Base-by-base conservation (phyloP, 2,329 filamentous ascomycete species). In the Berkeleyomyces basicola region DNA sequence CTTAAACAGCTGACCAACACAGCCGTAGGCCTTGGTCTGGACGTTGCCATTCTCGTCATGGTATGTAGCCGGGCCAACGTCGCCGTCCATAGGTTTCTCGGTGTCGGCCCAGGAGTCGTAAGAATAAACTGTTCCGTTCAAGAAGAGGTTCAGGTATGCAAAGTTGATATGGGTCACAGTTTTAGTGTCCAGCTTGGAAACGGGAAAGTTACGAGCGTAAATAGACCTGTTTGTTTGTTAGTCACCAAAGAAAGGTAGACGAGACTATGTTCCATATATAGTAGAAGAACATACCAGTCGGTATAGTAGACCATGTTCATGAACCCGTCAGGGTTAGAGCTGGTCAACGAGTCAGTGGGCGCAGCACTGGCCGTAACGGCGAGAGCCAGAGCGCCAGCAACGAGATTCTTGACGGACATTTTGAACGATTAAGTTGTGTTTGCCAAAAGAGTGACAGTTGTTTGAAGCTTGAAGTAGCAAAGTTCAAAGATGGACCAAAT, bases 111-210 rank as follows among this genome's bases (percentile, higher is more conserved):
- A 90, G 1, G 76, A 73, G 68, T 93, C 88, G 0, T 82, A 84
- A 7, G 88, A 76, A 69, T 79, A 81, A 73, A 92, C 86, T 68
- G 88, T 86, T 42, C 90, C 90, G 61, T 86, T 80, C 71, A 7
- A 77, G 76, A 16, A 95, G 72, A 69, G n/a, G n/a, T 95, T 91
- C 68, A 88, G 86, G 72, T 96, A 96, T 1, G 90, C 80, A 69
- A 82, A 95, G 1, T 95, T 78, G 1, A 95, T 77, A 68, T 93
- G 88, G 0, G 86, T 92, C 60, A 95, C 74, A 66, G 89, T 77
- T 1, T 82, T 77, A 1, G 78, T 81, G 0, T 86, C 85, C 7
- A 95, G 78, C 67, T 89, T 78, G 60, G 85, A 79, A 0, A 88
- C 86, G 63, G 87, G 80, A 70, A 86, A 89, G 67, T 87, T 82